Conservation (phyloP, 1,284 basidiomycete genomes). For the Ustilago loliicola region DNA sequence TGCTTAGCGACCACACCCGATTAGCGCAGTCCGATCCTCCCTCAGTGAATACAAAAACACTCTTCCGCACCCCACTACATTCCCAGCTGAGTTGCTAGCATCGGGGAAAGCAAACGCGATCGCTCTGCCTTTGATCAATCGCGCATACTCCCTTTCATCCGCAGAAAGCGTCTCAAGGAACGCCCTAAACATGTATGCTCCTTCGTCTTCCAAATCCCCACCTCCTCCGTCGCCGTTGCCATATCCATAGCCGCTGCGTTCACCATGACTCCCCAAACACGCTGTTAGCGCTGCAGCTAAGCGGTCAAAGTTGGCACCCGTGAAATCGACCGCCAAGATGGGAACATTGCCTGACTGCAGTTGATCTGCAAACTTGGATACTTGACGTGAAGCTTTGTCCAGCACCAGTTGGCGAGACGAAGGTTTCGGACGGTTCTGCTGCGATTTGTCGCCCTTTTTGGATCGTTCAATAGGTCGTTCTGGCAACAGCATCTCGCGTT, state of each 20-base stretch:
- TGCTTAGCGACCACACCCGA: constrained; percentile 37
- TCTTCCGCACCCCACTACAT: constrained; percentile 33
- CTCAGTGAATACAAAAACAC: constrained; percentile 57
- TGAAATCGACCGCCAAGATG: constrained; percentile 63
- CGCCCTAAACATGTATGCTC: constrained; percentile 52
- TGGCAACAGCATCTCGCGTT: constrained; percentile 55
- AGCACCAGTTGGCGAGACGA: constrained; percentile 55
- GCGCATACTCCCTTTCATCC: constrained; percentile 64
- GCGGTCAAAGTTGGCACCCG: constrained; percentile 49
- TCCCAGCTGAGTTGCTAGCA: constrained; percentile 27
- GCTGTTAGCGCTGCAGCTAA: constrained; percentile 51
- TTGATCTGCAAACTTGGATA: constrained; percentile 52
- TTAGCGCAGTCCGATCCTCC: constrained; percentile 51
- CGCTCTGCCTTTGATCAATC: constrained; percentile 42
- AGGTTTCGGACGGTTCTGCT: constrained; percentile 56
- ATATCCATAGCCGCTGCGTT: constrained; percentile 5
- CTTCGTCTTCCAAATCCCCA: constrained; percentile 30
- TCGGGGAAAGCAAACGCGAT: constrained; percentile 48
- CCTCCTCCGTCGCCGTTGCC: constrained; percentile 7
- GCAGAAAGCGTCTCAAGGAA: constrained; percentile 52
- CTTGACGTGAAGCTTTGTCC: constrained; percentile 60
- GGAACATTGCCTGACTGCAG: constrained; percentile 58
- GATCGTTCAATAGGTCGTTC: constrained; percentile 51
- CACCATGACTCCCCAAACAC: constrained; percentile 43
- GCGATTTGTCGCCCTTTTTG: constrained; percentile 52